A percentile compares a stretch with the other conserved stretches of the same genome.
Evolutionary conservation across 202 grass and related monocot species (phyloP).

Genomic region (Thinopyrum obtusiflorum): DNA sequence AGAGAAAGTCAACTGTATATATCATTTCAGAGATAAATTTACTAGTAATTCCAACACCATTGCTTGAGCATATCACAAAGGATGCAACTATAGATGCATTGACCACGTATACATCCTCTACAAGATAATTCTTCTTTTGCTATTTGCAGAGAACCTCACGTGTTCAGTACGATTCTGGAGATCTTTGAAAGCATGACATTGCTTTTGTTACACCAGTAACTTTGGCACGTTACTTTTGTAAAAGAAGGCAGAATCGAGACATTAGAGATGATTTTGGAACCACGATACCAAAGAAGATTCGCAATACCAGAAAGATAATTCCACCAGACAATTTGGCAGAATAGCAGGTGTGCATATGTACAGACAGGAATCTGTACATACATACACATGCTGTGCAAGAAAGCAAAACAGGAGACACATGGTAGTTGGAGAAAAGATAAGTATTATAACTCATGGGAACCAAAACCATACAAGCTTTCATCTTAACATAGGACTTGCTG

Average conservation of each 20-base stretch:
- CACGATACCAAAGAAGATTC: slow-evolving; percentile 2
- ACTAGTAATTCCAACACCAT: slow-evolving; percentile 16
- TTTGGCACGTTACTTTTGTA: slow-evolving; percentile 11
- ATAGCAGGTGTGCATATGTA: slow-evolving; percentile 42
- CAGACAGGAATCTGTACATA: slow-evolving; percentile 47
- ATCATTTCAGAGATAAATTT: slow-evolving; percentile 19
- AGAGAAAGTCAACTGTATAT: slow-evolving; percentile 21
- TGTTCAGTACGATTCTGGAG: slow-evolving; percentile 34
- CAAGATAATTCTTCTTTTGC: slow-evolving; percentile 15
- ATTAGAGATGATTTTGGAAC: neutral
- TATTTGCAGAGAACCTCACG: slow-evolving; percentile 24
- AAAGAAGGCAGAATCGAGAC: neutral
- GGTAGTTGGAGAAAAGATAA: slow-evolving; percentile 17
- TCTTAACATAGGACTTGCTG: slow-evolving; percentile 36
- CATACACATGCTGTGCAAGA: slow-evolving; percentile 37
- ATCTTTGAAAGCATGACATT: slow-evolving; percentile 20
- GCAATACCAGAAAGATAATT: slow-evolving; percentile 20
- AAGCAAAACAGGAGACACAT: slow-evolving; percentile 42
- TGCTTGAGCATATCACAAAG: slow-evolving; percentile 13
- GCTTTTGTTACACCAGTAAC: slow-evolving; percentile 7
- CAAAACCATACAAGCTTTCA: slow-evolving; percentile 50
- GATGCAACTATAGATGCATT: slow-evolving; percentile 19
- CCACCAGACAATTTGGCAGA: neutral
- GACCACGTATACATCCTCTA: slow-evolving; percentile 24
- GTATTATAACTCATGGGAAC: slow-evolving; percentile 58